Base-by-base conservation (phyloP, 176 grass and related monocot genomes). In the Aegilops tauschii region DNA sequence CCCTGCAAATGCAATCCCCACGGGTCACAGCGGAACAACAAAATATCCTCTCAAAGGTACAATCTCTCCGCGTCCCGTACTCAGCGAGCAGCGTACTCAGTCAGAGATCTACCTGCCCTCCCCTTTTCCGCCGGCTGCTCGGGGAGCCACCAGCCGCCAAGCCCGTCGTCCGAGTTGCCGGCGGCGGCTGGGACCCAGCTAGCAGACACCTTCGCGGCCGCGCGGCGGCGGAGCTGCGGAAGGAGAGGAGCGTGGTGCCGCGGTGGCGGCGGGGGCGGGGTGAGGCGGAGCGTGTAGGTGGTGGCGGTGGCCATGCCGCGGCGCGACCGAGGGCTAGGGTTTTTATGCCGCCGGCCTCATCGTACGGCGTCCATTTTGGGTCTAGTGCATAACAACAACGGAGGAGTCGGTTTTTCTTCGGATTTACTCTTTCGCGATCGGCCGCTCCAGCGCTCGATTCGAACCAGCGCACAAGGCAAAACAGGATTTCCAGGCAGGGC, bases 141-240 rank as follows among this genome's bases (percentile, higher is more conserved):
- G 49, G 90, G 74, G 31, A 85, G 17, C 84, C 58, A 50, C 87
- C 87, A 89, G 66, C 80, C 90, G 29, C 87, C 79, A 61, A 89
- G 35, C 61, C 83, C 79, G 12, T 86, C 90, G 17, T 73, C 79
- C 7, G 65, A 73, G 59, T 27, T 62, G 61, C 30, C 62, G 31
- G 29, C 77, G 77, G 9, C 50, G 17, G 37, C 17, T 25, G 82
- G 31, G 8, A 27, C 82, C 90, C 90, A 85, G 77, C 86, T 81
- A 34, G 76, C 82, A 28, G 82, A 12, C 27, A 54, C 76, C 80
- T 68, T 84, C 1, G 69, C 14, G 9, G 28, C 14, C 37, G 23
- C 17, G 31, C 77, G 70, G 69, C 81, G 61, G 62, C 74, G 59
- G 17, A 69, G 37, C 20, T 45, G 76, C 11, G 68, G 81, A 9